Evolutionary conservation across 2,329 filamentous ascomycete species (phyloP).

Genomic region (Talaromyces albobiverticillius): DNA sequence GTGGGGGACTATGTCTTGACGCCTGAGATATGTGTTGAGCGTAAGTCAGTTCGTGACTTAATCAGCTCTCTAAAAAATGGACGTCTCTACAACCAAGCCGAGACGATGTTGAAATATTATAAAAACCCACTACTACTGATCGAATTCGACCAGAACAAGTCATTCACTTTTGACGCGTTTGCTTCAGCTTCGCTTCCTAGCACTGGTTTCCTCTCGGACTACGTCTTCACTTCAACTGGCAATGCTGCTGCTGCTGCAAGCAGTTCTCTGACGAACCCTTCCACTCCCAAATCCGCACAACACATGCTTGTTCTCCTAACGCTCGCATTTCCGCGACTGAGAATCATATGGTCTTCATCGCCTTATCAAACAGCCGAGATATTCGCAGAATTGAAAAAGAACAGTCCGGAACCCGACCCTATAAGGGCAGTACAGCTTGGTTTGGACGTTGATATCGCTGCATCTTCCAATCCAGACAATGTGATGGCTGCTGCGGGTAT

Average conservation of each 20-base stretch:
- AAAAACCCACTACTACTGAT: constrained; percentile 86
- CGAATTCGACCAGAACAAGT: constrained; percentile 96
- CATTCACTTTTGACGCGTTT: constrained; percentile 82
- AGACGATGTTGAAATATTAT: constrained; percentile 94
- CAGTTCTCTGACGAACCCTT: constrained; percentile 60
- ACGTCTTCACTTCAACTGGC: constrained; percentile 46
- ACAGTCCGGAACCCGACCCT: constrained; percentile 86
- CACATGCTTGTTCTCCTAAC: constrained; percentile 89
- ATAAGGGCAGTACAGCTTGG: constrained; percentile 81
- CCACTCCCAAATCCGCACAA: constrained; percentile 73
- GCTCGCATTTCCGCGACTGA: constrained; percentile 82
- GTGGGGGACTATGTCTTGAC: constrained; percentile 95
- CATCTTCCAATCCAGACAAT: constrained; percentile 38
- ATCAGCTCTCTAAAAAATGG: constrained; percentile 91
- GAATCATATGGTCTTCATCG: constrained; percentile 89
- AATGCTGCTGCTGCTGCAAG: constrained; percentile 51
- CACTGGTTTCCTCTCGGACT: constrained; percentile 48
- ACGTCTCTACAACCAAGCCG: constrained; percentile 84
- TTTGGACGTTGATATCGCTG: constrained; percentile 56
- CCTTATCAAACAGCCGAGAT: constrained; percentile 98
- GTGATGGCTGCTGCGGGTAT: constrained; percentile 55
- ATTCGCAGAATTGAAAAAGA: constrained; percentile 87
- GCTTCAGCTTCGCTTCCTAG: constrained; percentile 39
- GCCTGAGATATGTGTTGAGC: constrained; percentile 86
- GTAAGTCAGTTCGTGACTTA: constrained; percentile 87